Evolutionary conservation across 495 filamentous ascomycete species (phyloP).

Genomic region (Xylaria grammica): DNA sequence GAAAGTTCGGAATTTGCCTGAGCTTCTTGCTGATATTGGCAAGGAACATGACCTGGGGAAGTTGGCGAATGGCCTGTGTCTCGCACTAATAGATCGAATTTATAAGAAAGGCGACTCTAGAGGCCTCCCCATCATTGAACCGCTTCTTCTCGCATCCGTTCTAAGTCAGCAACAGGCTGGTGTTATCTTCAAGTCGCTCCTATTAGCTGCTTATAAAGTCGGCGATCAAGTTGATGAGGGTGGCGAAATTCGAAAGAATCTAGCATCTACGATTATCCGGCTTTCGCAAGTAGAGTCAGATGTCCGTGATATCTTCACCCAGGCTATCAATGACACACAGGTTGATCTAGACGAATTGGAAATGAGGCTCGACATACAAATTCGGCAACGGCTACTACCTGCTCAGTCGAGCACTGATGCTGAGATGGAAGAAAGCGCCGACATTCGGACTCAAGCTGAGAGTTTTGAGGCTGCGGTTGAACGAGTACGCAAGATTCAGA

Average conservation of each 20-base stretch:
- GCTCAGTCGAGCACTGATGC: conserved; percentile 52
- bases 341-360: conserved; percentile 73
- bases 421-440: conserved; percentile 54
- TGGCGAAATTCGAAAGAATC: conserved; percentile 62
- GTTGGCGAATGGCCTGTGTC: conserved; percentile 71
- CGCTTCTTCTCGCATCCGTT: conserved; percentile 64
- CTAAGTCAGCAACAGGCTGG: conserved; percentile 66
- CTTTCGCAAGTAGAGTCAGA: conserved; percentile 60
- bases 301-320: conserved; percentile 63
- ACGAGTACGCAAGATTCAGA: conserved; percentile 38
- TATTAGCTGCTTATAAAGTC: conserved; percentile 61
- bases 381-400: conserved; percentile 52
- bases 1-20: conserved; percentile 63
- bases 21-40: conserved; percentile 64
- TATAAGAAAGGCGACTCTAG: conserved; percentile 62
- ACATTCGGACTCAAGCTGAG: conserved; percentile 23
- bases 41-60: conserved; percentile 71
- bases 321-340: conserved; percentile 62
- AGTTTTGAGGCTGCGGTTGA: conserved; percentile 36
- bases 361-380: conserved; percentile 68
- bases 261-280: conserved; percentile 66
- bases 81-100: conserved; percentile 69
- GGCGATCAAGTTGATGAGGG: conserved; percentile 50
- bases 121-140: conserved; percentile 62
- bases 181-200: conserved; percentile 65